Percentiles rank a stretch among this genome's conserved stretches.
phyloP scores from a whole-genome alignment of 2,329 filamentous ascomycete genomes.

The Sclerotinia sclerotiorum region DNA sequence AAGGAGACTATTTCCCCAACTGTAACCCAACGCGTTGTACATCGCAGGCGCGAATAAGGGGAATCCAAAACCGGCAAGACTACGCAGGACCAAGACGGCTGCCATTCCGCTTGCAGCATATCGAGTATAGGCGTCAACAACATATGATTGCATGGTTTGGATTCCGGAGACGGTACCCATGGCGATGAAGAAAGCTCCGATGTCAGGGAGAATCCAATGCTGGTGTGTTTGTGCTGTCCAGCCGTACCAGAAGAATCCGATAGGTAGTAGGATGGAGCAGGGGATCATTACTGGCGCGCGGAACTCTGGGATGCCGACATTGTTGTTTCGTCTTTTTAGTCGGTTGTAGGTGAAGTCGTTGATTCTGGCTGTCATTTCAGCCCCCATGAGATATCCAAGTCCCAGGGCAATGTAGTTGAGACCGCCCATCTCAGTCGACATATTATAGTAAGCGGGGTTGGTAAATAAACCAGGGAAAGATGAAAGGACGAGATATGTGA shows the following conservation, averaged over 20 bases:
- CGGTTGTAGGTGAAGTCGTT: slow-evolving; percentile 38
- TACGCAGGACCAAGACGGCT: slow-evolving; percentile 32
- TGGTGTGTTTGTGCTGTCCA: slow-evolving; percentile 53
- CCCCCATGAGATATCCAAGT: slow-evolving; percentile 46
- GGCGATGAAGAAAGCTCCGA: slow-evolving; percentile 53
- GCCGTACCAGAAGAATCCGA: slow-evolving; percentile 58
- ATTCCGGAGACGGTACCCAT: slow-evolving; percentile 45
- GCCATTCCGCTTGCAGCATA: slow-evolving; percentile 46
- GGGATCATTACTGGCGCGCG: slow-evolving; percentile 59
- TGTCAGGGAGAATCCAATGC: slow-evolving; percentile 58
- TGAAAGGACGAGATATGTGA: slow-evolving; percentile 56
- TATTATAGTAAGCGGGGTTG: slow-evolving; percentile 47
- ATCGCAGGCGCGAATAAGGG: slow-evolving; percentile 37
- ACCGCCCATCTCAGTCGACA: slow-evolving; percentile 57
- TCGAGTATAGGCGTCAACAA: slow-evolving; percentile 50
- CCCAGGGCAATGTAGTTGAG: slow-evolving; percentile 53
- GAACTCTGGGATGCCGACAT: slow-evolving; percentile 53
- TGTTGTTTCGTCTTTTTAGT: slow-evolving; percentile 32
- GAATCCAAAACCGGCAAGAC: slow-evolving; percentile 37
- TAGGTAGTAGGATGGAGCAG: slow-evolving; percentile 54
- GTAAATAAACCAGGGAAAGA: slow-evolving; percentile 61
- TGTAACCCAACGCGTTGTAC: slow-evolving; percentile 44
- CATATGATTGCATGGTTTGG: slow-evolving; percentile 47
- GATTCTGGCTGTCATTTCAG: slow-evolving; percentile 39
- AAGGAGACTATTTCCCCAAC: slow-evolving; percentile 49